These are phyloP conservation scores for Luzula sylvatica DNA, from an alignment of 176 grass and related monocot species.

Conservation along the genomic window DNA sequence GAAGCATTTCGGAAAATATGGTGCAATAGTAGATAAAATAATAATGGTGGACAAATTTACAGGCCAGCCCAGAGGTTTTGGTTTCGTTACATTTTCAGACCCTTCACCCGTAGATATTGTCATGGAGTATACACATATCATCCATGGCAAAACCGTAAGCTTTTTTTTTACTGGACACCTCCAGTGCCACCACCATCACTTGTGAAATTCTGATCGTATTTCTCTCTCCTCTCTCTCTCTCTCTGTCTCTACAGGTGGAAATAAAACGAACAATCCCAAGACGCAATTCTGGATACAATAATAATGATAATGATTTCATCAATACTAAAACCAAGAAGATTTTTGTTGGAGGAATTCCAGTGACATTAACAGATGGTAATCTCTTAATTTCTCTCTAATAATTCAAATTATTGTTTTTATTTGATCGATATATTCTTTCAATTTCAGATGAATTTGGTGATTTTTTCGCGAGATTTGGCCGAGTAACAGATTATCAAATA, in stretches of 20 bases:
- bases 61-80: constrained; percentile 79
- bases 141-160: constrained; percentile 85
- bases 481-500: constrained; percentile 80
- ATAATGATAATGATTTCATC: background rate
- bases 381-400: background rate
- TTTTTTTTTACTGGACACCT: background rate
- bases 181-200: background rate
- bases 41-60: constrained; percentile 89
- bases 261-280: constrained; percentile 96
- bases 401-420: no score
- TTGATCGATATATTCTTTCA: background rate
- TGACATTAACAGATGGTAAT: constrained; percentile 66
- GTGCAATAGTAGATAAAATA: constrained; percentile 72
- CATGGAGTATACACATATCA: constrained; percentile 64
- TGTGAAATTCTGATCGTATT: background rate
- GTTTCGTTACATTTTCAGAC: constrained; percentile 84
- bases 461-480: constrained; percentile 67
- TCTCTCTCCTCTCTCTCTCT: background rate
- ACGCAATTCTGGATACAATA: constrained; percentile 26
- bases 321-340: constrained; percentile 91
- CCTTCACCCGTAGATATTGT: constrained; percentile 67
- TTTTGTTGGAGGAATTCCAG: constrained; percentile 79
- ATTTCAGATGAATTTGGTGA: constrained; percentile 68
- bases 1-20: constrained; percentile 78
- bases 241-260: constrained; percentile 57